phyloP scores from a whole-genome alignment of 768 basidiomycete genomes.

The Amylocystis lapponica region DNA sequence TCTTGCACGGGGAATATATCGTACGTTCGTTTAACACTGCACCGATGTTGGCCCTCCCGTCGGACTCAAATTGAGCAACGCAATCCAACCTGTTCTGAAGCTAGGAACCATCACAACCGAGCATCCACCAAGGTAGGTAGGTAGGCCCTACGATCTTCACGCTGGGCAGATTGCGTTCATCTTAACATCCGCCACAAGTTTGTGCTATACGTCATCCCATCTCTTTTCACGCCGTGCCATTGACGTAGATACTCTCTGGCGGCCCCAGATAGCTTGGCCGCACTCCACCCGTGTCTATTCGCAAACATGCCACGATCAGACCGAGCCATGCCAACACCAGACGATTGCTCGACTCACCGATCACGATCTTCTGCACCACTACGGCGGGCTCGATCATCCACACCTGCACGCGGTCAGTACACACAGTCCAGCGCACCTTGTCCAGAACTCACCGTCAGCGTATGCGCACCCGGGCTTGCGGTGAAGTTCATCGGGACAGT shows the following conservation, averaged over 20 bases:
- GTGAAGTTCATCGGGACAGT: conserved; percentile 33
- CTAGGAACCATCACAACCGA: no score
- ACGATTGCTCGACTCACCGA: conserved; percentile 35
- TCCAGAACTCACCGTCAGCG: conserved; percentile 40
- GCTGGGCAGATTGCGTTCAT: no score
- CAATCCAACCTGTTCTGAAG: no score
- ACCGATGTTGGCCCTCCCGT: no score
- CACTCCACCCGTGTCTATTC: conserved; percentile 58
- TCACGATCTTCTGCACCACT: conserved; percentile 56
- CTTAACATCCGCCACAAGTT: no score
- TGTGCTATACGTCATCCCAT: no score
- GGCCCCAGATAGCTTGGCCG: conserved; percentile 56
- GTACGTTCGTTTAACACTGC: no score
- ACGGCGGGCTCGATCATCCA: conserved; percentile 56
- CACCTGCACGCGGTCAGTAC: conserved; percentile 26
- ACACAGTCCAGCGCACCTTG: conserved; percentile 2
- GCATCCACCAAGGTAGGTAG: no score
- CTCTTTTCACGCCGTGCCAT: no score
- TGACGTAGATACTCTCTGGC: conserved; percentile 42
- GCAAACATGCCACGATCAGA: conserved; percentile 5
- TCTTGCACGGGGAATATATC: no score
- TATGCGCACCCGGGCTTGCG: conserved; percentile 48
- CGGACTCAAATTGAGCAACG: no score
- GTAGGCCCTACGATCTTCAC: no score
- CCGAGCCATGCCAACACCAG: not conserved